Percentiles rank a stretch among this genome's conserved stretches.
phyloP scores from a whole-genome alignment of 352 stramenopile species.

The Detonula confervacea region DNA sequence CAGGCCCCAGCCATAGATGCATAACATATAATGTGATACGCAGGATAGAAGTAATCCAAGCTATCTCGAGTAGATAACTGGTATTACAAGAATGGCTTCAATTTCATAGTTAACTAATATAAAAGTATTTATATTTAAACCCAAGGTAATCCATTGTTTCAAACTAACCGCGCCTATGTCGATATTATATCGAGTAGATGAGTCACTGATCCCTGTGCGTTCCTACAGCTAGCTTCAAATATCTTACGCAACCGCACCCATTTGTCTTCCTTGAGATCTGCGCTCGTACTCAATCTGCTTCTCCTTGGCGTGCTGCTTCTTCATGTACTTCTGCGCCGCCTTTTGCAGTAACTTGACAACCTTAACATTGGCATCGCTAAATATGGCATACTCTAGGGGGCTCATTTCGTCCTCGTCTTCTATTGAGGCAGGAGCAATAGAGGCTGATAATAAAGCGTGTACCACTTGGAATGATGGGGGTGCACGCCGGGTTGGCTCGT shows the following conservation, averaged over 20 bases:
- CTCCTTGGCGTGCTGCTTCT: background rate
- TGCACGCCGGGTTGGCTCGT: background rate
- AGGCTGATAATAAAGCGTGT: constrained; percentile 18
- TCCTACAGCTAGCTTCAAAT: too few relatives aligned
- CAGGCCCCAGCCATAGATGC: too few relatives aligned
- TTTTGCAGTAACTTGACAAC: constrained; percentile 54
- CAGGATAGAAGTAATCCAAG: too few relatives aligned
- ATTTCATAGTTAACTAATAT: too few relatives aligned
- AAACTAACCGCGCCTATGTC: too few relatives aligned
- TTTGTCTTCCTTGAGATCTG: background rate
- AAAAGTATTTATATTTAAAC: too few relatives aligned
- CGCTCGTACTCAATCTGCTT: background rate
- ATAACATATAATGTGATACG: too few relatives aligned
- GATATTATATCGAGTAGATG: too few relatives aligned
- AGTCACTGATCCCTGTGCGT: too few relatives aligned
- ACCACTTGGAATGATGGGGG: constrained; percentile 31
- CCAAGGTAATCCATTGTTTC: too few relatives aligned
- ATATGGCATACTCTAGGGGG: constrained; percentile 51
- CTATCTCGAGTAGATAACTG: too few relatives aligned
- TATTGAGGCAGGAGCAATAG: constrained; percentile 14
- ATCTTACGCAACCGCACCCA: constrained; percentile 1
- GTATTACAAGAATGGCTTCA: too few relatives aligned
- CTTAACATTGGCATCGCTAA: constrained; percentile 30
- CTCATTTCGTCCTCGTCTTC: constrained; percentile 48
- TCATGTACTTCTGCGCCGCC: constrained; percentile 44